These are phyloP conservation scores for Kurtzmaniella quercitrusa DNA, from an alignment of 1,139 yeast genomes.

Conservation along the genomic window DNA sequence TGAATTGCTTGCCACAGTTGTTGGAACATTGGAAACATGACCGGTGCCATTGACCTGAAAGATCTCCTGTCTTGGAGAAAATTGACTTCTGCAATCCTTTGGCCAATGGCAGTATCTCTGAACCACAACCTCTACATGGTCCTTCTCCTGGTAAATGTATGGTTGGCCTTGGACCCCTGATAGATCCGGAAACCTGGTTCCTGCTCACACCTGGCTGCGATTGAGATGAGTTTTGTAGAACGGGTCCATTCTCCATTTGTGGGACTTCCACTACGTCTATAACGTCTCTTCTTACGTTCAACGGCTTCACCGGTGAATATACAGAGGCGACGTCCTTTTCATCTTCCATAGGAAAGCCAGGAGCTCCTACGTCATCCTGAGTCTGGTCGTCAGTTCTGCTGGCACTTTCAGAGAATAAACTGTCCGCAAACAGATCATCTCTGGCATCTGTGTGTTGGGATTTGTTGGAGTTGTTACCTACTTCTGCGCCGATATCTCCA, in stretches of 20 bases:
- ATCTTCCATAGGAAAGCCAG: background rate
- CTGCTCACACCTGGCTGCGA: background rate
- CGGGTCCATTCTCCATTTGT: slow-evolving; percentile 10
- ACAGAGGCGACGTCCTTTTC: background rate
- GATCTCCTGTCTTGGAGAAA: slow-evolving; percentile 75
- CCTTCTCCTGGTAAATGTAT: slow-evolving; percentile 59
- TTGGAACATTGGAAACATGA: slow-evolving; percentile 70
- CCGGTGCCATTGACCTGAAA: slow-evolving; percentile 94
- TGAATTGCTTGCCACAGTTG: slow-evolving; percentile 51
- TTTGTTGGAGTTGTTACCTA: background rate
- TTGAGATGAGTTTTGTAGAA: background rate
- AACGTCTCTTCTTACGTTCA: background rate
- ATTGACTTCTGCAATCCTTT: slow-evolving; percentile 41
- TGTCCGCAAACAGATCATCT: background rate
- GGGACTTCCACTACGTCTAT: background rate
- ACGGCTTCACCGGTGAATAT: background rate
- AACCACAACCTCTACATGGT: slow-evolving; percentile 65
- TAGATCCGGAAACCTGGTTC: background rate
- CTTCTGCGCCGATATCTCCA: background rate
- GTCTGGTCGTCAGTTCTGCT: background rate
- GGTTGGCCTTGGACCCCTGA: slow-evolving; percentile 6
- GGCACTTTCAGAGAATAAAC: background rate
- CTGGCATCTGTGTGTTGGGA: background rate
- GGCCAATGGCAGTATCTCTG: slow-evolving; percentile 40
- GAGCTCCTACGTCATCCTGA: background rate